A percentile compares a stretch with the other conserved stretches of the same genome.
phyloP scores from a whole-genome alignment of 352 stramenopile species.

The Peronospora belbahrii region DNA sequence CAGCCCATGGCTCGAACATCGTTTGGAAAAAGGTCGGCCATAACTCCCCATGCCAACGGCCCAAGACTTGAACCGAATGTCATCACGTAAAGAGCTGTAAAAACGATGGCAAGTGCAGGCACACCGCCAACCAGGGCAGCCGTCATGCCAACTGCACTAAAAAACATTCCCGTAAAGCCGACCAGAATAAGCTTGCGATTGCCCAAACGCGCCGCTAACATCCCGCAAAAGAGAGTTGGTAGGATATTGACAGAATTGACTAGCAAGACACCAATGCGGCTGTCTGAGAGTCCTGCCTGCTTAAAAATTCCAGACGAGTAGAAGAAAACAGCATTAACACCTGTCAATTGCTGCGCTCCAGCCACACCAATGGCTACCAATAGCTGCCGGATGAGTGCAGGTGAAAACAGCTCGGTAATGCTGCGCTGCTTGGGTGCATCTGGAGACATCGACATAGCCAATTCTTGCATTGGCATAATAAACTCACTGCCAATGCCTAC shows the following conservation, averaged over 20 bases:
- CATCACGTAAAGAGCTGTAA: slow-evolving; percentile 42
- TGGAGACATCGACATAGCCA: slow-evolving; percentile 19
- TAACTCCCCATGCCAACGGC: slow-evolving; percentile 45
- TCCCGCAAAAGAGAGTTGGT: slow-evolving; percentile 33
- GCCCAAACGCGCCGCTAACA: slow-evolving; percentile 31
- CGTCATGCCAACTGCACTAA: slow-evolving; percentile 40
- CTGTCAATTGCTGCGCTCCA: slow-evolving; percentile 44
- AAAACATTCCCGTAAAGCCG: slow-evolving; percentile 42
- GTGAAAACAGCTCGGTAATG: slow-evolving; percentile 10
- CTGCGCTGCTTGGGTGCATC: slow-evolving; percentile 21
- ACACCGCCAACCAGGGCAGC: slow-evolving; percentile 25
- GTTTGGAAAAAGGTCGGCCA: slow-evolving; percentile 50
- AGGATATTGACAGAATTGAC: slow-evolving; percentile 54
- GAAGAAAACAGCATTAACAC: slow-evolving; percentile 66
- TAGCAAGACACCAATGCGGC: slow-evolving; percentile 44
- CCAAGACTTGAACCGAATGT: slow-evolving; percentile 42
- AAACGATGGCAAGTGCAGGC: slow-evolving; percentile 36
- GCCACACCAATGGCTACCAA: slow-evolving; percentile 39
- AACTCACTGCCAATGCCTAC: slow-evolving; percentile 18
- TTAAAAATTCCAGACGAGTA: slow-evolving; percentile 63
- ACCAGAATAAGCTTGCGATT: slow-evolving; percentile 44
- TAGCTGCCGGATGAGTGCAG: slow-evolving; percentile 30
- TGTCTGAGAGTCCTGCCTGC: slow-evolving; percentile 43
- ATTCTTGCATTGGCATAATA: slow-evolving; percentile 15
- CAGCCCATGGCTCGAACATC: slow-evolving; percentile 38